phyloP scores from a whole-genome alignment of 2,329 filamentous ascomycete genomes.

The Botrytis pseudocinerea region DNA sequence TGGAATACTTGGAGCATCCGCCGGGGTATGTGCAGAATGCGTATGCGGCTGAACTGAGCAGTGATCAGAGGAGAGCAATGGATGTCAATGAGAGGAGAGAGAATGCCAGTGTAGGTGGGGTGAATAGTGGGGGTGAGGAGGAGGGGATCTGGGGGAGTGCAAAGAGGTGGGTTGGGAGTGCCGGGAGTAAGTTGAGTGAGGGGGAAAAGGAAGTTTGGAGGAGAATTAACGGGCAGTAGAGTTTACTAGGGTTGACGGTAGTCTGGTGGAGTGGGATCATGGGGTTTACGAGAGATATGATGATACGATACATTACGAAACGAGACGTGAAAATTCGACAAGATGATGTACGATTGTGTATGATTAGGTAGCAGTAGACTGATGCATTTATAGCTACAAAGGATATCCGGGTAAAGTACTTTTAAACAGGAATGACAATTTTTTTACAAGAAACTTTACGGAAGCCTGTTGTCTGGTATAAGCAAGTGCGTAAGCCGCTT shows the following conservation, averaged over 20 bases:
- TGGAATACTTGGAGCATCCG: slow-evolving; percentile 41
- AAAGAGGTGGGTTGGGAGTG: slow-evolving; percentile 58
- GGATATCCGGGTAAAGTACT: not conserved
- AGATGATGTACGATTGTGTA: slow-evolving; percentile 2
- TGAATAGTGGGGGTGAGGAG: not conserved
- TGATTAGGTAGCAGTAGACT: not conserved
- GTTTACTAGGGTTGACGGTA: too few relatives aligned
- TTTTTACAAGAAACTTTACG: not conserved
- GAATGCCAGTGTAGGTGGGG: slow-evolving; percentile 41
- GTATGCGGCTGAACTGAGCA: slow-evolving; percentile 53
- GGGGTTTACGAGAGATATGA: not conserved
- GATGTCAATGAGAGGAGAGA: slow-evolving; percentile 28
- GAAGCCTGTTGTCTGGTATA: not conserved
- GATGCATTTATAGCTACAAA: not conserved
- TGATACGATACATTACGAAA: not conserved
- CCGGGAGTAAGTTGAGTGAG: slow-evolving; percentile 57
- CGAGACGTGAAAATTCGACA: not conserved
- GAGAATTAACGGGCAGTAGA: slow-evolving; percentile 55
- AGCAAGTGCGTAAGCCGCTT: not conserved
- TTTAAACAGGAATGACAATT: not conserved
- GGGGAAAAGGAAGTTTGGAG: slow-evolving; percentile 64
- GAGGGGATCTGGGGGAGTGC: slow-evolving; percentile 55
- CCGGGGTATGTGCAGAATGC: slow-evolving; percentile 58
- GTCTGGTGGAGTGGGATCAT: not conserved
- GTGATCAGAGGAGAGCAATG: slow-evolving; percentile 45